Evolutionary conservation across 495 filamentous ascomycete species (phyloP).

Genomic region (Lentithecium fluviatile): DNA sequence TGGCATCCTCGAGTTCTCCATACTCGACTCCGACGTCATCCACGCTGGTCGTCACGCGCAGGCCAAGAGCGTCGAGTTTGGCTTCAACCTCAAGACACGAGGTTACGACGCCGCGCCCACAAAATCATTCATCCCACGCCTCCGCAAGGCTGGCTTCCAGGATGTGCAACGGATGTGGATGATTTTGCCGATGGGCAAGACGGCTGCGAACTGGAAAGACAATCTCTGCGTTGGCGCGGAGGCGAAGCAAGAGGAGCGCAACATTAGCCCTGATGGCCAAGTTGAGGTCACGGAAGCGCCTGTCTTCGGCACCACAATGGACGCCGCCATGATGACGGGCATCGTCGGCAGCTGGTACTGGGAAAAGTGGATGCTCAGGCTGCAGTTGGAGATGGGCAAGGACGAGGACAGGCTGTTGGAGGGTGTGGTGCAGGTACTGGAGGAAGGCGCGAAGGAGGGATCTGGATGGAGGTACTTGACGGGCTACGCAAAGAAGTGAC

Average conservation of each 20-base stretch:
- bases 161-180: slow-evolving; percentile 85
- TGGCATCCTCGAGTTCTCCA: slow-evolving; percentile 83
- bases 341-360: slow-evolving; percentile 86
- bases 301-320: slow-evolving; percentile 67
- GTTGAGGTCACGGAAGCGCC: slow-evolving; percentile 60
- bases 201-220: slow-evolving; percentile 56
- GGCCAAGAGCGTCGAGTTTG: slow-evolving; percentile 84
- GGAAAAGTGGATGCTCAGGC: slow-evolving; percentile 92
- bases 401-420: slow-evolving; percentile 64
- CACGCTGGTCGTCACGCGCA: slow-evolving; percentile 73
- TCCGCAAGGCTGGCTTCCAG: slow-evolving; percentile 71
- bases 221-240: slow-evolving; percentile 27
- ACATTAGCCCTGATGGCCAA: slow-evolving; percentile 35
- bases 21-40: slow-evolving; percentile 85
- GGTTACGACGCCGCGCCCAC: slow-evolving; percentile 87
- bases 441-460: slow-evolving; percentile 76
- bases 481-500: slow-evolving; percentile 80
- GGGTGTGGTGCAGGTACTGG: slow-evolving; percentile 73
- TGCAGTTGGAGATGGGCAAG: slow-evolving; percentile 78
- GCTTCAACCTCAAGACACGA: slow-evolving; percentile 77
- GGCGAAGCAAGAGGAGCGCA: slow-evolving; percentile 22
- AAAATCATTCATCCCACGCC: slow-evolving; percentile 69
- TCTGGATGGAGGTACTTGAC: slow-evolving; percentile 83
- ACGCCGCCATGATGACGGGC: slow-evolving; percentile 72
- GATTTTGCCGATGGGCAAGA: slow-evolving; percentile 79